Percentiles rank a stretch among this genome's conserved stretches.
phyloP scores from a whole-genome alignment of 768 basidiomycete genomes.

The Coprinopsis cinerea region DNA sequence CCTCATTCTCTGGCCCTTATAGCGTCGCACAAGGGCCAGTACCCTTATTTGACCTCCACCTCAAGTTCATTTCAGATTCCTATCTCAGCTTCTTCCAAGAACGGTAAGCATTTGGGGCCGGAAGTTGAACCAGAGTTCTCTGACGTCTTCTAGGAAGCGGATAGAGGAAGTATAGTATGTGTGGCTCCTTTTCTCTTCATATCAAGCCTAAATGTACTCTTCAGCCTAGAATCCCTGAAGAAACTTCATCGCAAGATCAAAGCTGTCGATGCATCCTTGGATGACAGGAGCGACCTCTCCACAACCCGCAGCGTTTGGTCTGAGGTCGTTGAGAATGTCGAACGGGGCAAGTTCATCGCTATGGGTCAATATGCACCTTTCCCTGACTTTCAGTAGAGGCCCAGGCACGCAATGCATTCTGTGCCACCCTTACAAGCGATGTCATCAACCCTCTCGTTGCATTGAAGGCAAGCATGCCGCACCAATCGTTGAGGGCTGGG shows the following conservation, averaged over 20 bases:
- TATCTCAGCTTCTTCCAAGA: conserved; percentile 85
- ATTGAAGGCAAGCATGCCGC: conserved; percentile 48
- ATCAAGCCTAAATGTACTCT: conserved; percentile 8
- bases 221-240: conserved; percentile 67
- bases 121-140: conserved; percentile 11
- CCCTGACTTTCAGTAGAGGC: conserved; percentile 48
- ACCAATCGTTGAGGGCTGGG: conserved; percentile 5
- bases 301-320: conserved; percentile 72
- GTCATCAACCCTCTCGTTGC: conserved; percentile 64
- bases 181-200: neutral
- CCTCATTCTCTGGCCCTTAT: conserved; percentile 32
- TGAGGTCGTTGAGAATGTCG: conserved; percentile 81
- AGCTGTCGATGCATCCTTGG: conserved; percentile 62
- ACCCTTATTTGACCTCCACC: conserved; percentile 66
- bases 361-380: neutral
- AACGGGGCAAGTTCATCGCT: conserved; percentile 50
- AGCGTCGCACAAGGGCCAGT: conserved; percentile 46
- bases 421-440: conserved; percentile 61
- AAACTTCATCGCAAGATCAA: conserved; percentile 69
- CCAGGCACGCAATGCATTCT: conserved; percentile 75
- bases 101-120: conserved; percentile 43
- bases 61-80: conserved; percentile 64
- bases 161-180: conserved; percentile 85
- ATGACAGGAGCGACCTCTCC: conserved; percentile 62
- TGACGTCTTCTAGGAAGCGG: conserved; percentile 47